Evolutionary conservation across 202 grass and related monocot species (phyloP).

Genomic region (Carex arenaria): DNA sequence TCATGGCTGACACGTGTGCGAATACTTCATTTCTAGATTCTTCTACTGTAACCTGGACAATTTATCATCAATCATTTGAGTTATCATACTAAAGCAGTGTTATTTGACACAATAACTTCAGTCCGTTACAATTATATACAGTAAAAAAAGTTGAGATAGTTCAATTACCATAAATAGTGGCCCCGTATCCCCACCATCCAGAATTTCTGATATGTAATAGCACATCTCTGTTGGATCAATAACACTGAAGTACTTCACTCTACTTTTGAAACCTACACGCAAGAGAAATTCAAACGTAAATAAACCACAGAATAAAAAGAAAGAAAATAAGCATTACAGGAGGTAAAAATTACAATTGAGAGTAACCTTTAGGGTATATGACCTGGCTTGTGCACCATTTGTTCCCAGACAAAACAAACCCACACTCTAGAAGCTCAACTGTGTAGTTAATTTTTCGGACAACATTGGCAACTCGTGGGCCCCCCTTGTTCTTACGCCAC

Average conservation of each 20-base stretch:
- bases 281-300: conserved; percentile 10
- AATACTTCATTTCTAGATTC: conserved; percentile 66
- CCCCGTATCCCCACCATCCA: conserved; percentile 68
- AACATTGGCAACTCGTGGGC: conserved; percentile 79
- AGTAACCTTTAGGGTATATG: conserved; percentile 79
- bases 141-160: neutral
- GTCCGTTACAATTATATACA: conserved; percentile 5
- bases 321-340: conserved; percentile 13
- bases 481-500: conserved; percentile 44
- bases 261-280: conserved; percentile 77
- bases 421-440: conserved; percentile 84
- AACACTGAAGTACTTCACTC: conserved; percentile 76
- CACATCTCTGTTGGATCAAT: conserved; percentile 68
- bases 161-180: conserved; percentile 84
- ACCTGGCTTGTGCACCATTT: conserved; percentile 62
- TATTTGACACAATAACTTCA: neutral
- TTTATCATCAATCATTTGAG: conserved; percentile 17
- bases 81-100: neutral
- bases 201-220: conserved; percentile 84
- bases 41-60: conserved; percentile 59
- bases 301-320: conserved; percentile 9
- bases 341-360: conserved; percentile 14
- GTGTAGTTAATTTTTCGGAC: conserved; percentile 59
- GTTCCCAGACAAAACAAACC: conserved; percentile 52
- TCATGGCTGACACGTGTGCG: conserved; percentile 51